phyloP scores from a whole-genome alignment of 108 stramenopile genomes.

The Seminavis robusta region DNA sequence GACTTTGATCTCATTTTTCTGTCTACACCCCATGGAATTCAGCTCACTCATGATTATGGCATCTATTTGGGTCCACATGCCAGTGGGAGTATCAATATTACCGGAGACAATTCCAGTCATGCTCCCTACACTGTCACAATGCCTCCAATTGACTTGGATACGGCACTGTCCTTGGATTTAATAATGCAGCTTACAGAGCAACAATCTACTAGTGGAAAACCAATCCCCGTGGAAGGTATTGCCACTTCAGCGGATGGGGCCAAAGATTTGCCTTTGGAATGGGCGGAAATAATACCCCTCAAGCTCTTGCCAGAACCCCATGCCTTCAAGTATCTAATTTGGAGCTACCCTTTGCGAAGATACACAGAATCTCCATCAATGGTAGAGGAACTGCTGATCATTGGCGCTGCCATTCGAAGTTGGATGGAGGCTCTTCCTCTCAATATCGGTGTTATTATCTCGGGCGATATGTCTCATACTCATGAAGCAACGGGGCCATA shows the following conservation, averaged over 20 bases:
- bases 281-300: constrained; percentile 47
- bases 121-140: constrained; percentile 17
- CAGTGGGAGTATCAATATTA: constrained; percentile 24
- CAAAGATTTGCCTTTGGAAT: constrained; percentile 14
- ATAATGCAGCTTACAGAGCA: constrained; percentile 1
- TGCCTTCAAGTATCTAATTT: constrained; percentile 15
- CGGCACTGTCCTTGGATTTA: constrained; percentile 6
- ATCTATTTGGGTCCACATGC: constrained; percentile 18
- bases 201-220: constrained; percentile 1
- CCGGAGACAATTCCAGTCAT: constrained; percentile 6
- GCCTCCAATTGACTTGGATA: neutral
- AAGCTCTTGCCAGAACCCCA: constrained; percentile 3
- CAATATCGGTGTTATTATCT: constrained; percentile 21
- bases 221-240: constrained; percentile 21
- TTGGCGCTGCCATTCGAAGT: constrained; percentile 15
- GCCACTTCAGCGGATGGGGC: constrained; percentile 13
- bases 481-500: constrained; percentile 38
- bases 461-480: constrained; percentile 44
- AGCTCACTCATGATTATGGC: constrained; percentile 21
- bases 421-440: constrained; percentile 15
- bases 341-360: constrained; percentile 27
- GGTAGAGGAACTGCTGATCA: constrained; percentile 24
- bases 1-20: constrained; percentile 27
- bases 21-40: constrained; percentile 43
- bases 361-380: constrained; percentile 22